Conservation (phyloP, 2,329 filamentous ascomycete genomes). For the Fusarium equiseti region DNA sequence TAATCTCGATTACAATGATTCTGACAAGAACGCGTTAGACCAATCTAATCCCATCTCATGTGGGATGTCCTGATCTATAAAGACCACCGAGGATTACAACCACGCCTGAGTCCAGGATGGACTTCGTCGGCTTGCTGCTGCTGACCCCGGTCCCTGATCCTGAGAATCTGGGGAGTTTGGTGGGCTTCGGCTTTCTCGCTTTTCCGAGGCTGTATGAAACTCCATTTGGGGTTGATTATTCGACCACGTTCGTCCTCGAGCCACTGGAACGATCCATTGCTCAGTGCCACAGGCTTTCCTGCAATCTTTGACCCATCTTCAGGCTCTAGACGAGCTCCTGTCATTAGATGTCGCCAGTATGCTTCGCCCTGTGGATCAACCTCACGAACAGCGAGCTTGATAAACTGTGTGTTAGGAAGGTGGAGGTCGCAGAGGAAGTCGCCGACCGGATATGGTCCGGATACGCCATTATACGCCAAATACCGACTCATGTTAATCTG, state of each 20-base stretch:
- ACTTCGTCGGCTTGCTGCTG: neutral
- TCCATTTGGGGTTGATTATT: conserved; percentile 23
- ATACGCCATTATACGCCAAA: conserved; percentile 19
- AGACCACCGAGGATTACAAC: conserved; percentile 14
- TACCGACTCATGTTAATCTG: conserved; percentile 38
- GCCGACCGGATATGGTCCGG: conserved; percentile 43
- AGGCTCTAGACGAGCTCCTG: conserved; percentile 3
- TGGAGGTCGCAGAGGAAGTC: conserved; percentile 39
- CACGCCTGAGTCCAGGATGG: conserved; percentile 11
- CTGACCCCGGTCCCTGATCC: neutral
- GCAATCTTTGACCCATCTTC: conserved; percentile 3
- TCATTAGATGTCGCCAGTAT: conserved; percentile 31
- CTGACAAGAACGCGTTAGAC: neutral
- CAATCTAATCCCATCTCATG: neutral
- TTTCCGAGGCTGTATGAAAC: conserved; percentile 11
- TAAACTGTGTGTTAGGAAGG: conserved; percentile 9
- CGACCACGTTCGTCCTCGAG: conserved; percentile 18
- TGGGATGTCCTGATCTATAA: neutral
- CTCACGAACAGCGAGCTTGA: conserved; percentile 29
- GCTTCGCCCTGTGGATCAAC: neutral
- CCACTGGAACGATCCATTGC: conserved; percentile 22
- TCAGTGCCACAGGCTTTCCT: conserved; percentile 19
- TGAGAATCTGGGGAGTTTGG: neutral
- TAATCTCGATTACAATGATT: too few species aligned
- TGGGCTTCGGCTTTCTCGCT: neutral